Evolutionary conservation across 2,329 filamentous ascomycete genomes (phyloP).

Genomic region (Hirsutella thompsonii): DNA sequence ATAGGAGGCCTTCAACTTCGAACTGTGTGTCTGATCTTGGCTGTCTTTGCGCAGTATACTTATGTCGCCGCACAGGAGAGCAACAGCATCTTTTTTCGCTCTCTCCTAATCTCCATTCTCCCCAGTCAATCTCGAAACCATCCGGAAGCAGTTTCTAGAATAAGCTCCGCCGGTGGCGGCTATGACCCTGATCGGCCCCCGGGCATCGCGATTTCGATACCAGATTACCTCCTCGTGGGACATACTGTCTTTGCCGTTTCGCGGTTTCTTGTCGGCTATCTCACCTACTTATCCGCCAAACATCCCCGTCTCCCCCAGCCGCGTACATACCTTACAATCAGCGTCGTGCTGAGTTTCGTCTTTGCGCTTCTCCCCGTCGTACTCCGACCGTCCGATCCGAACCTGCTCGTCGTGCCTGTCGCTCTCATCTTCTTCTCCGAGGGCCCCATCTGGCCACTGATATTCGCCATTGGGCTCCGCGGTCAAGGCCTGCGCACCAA

Average conservation of each 20-base stretch:
- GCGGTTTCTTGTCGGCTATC: conserved; percentile 52
- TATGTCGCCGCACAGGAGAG: conserved; percentile 66
- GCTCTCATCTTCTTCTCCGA: conserved; percentile 69
- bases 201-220: conserved; percentile 38
- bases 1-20: conserved; percentile 38
- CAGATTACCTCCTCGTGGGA: conserved; percentile 58
- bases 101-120: conserved; percentile 30
- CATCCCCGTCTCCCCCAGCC: conserved; percentile 45
- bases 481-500: conserved; percentile 74
- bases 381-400: conserved; percentile 28
- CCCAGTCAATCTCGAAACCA: conserved; percentile 15
- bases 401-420: conserved; percentile 45
- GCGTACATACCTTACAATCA: conserved; percentile 54
- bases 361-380: conserved; percentile 34
- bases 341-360: conserved; percentile 48
- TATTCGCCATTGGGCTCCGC: conserved; percentile 67
- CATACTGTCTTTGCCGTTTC: conserved; percentile 63
- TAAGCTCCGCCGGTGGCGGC: conserved; percentile 13
- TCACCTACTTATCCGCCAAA: conserved; percentile 45
- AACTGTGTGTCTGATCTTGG: conserved; percentile 50
- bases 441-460: conserved; percentile 70
- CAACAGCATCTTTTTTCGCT: conserved; percentile 46
- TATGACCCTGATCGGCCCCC: conserved; percentile 19
- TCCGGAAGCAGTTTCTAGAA: conserved; percentile 9
- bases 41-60: conserved; percentile 63